Percentiles rank a stretch among this genome's conserved stretches.
Evolutionary conservation across 2,329 filamentous ascomycete species (phyloP).

Genomic region (Stagonosporopsis rhizophila): DNA sequence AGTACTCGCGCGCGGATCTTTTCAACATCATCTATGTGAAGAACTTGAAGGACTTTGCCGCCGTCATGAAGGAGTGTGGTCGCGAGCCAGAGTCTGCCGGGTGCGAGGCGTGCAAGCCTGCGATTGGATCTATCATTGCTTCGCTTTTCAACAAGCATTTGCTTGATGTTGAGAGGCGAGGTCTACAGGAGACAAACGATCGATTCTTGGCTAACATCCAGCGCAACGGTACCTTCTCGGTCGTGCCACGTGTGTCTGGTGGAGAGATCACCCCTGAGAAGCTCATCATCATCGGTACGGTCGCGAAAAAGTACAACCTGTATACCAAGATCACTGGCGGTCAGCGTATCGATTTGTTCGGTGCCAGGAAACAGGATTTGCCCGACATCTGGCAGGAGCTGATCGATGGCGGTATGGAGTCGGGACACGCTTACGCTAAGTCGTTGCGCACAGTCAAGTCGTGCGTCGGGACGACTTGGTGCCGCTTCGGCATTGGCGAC

Average conservation of each 20-base stretch:
- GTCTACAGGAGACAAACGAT: conserved; percentile 91
- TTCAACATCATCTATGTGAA: conserved; percentile 89
- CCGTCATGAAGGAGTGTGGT: conserved; percentile 81
- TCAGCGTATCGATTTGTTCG: conserved; percentile 92
- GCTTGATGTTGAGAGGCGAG: conserved; percentile 72
- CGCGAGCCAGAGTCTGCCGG: conserved; percentile 75
- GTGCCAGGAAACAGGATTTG: conserved; percentile 85
- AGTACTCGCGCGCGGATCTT: conserved; percentile 83
- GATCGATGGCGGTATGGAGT: conserved; percentile 86
- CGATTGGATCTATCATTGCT: conserved; percentile 79
- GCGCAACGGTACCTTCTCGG: conserved; percentile 88
- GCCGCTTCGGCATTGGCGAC: conserved; percentile 85
- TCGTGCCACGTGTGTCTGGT: conserved; percentile 80
- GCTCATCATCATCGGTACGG: conserved; percentile 80
- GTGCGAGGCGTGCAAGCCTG: conserved; percentile 87
- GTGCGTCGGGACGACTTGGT: conserved; percentile 92
- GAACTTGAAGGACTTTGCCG: conserved; percentile 71
- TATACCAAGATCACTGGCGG: conserved; percentile 94
- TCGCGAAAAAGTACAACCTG: conserved; percentile 82
- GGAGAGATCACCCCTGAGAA: conserved; percentile 90
- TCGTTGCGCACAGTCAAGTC: conserved; percentile 88
- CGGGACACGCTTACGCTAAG: conserved; percentile 90
- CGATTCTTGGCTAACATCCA: conserved; percentile 89
- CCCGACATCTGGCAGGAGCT: conserved; percentile 81
- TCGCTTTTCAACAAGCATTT: conserved; percentile 85